These are phyloP conservation scores for Cicer chorassanicum DNA, from an alignment of 306 rosid species.

Conservation along the genomic window DNA sequence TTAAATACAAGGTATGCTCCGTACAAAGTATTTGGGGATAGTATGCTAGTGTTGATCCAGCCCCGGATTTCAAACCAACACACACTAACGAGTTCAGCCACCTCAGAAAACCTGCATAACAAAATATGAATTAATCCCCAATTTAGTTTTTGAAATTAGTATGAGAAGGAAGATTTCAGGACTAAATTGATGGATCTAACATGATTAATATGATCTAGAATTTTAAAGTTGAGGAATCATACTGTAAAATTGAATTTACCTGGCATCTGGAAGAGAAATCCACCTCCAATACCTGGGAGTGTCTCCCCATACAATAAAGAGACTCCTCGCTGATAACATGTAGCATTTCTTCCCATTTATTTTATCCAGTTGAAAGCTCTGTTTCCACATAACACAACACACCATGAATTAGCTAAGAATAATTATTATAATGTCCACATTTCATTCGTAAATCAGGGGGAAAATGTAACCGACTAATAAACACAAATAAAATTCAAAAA, in stretches of 20 bases:
- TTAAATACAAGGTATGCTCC: slow-evolving; percentile 76
- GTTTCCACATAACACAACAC: slow-evolving; percentile 1
- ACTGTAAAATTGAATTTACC: slow-evolving; percentile 36
- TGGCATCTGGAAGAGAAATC: slow-evolving; percentile 45
- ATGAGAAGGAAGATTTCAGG: background rate
- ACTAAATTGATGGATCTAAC: background rate
- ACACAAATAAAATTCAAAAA: no score
- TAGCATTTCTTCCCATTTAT: slow-evolving; percentile 69
- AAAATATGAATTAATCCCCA: background rate
- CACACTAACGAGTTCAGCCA: slow-evolving; percentile 66
- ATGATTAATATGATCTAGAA: background rate
- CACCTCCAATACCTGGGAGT: slow-evolving; percentile 78
- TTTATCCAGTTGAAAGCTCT: slow-evolving; percentile 79
- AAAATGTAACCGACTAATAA: no score
- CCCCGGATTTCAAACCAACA: slow-evolving; percentile 88
- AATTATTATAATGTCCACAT: no score
- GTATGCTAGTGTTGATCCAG: slow-evolving; percentile 52
- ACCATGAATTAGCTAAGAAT: background rate
- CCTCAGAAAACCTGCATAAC: slow-evolving; percentile 65
- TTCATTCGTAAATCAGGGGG: no score
- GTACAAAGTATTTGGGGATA: slow-evolving; percentile 67
- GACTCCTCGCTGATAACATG: slow-evolving; percentile 74
- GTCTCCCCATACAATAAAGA: slow-evolving; percentile 73
- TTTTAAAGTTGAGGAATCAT: background rate
- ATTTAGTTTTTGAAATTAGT: background rate